These are phyloP conservation scores for Cryoendolithus antarcticus DNA, from an alignment of 2,329 filamentous ascomycete genomes.

Conservation along the genomic window DNA sequence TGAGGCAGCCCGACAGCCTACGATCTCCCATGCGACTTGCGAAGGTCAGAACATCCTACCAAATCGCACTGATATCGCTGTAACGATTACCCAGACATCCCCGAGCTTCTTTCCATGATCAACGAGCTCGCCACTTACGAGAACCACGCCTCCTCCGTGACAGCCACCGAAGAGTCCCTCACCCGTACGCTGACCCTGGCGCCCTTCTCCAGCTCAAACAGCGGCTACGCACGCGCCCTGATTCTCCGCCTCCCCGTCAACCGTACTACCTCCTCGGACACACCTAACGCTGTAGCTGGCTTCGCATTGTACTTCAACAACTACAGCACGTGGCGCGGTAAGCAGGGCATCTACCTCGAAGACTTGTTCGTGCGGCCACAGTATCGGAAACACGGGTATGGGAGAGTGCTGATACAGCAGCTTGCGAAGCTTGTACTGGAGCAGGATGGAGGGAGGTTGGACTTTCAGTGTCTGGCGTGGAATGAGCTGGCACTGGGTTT, in stretches of 20 bases:
- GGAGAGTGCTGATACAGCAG: slow-evolving; percentile 58
- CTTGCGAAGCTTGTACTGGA: slow-evolving; percentile 68
- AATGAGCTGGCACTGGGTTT: slow-evolving; percentile 84
- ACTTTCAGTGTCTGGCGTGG: slow-evolving; percentile 90
- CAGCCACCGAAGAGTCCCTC: slow-evolving; percentile 67
- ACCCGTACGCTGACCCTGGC: slow-evolving; percentile 68
- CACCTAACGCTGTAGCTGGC: slow-evolving; percentile 41
- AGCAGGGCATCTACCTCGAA: slow-evolving; percentile 81
- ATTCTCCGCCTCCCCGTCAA: slow-evolving; percentile 37
- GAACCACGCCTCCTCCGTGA: slow-evolving; percentile 58
- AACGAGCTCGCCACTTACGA: slow-evolving; percentile 81
- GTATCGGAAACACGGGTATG: slow-evolving; percentile 67
- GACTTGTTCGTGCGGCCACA: slow-evolving; percentile 71
- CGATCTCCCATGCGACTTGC: too few species aligned
- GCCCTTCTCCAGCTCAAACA: slow-evolving; percentile 24
- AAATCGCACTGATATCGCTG: too few species aligned
- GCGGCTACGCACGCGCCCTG: slow-evolving; percentile 63
- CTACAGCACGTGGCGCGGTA: slow-evolving; percentile 86
- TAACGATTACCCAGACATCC: slow-evolving; percentile 49
- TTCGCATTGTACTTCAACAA: slow-evolving; percentile 93
- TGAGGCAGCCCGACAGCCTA: too few species aligned
- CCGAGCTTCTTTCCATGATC: slow-evolving; percentile 69
- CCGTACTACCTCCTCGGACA: slow-evolving; percentile 31
- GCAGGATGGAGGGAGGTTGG: slow-evolving; percentile 62
- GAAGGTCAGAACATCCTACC: too few species aligned